phyloP scores from a whole-genome alignment of 1,139 yeast genomes.

The Wickerhamomyces sp. region DNA sequence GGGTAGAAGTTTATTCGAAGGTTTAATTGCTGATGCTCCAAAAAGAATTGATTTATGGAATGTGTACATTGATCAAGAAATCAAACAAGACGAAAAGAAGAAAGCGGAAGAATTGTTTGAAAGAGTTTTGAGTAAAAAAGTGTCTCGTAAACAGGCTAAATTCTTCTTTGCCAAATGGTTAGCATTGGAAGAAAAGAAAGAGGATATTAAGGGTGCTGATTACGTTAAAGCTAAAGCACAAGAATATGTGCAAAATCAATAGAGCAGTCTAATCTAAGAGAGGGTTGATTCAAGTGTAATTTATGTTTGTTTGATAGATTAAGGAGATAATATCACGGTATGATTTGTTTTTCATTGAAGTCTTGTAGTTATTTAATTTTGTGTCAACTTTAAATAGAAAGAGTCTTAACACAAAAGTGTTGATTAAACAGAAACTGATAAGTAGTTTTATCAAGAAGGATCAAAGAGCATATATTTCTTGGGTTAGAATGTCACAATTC shows the following conservation, averaged over 20 bases:
- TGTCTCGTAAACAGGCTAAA: constrained; percentile 89
- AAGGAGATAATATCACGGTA: too few relatives aligned
- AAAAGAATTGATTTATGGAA: constrained; percentile 94
- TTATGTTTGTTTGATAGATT: too few relatives aligned
- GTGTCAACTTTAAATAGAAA: too few relatives aligned
- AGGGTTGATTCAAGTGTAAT: too few relatives aligned
- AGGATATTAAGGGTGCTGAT: constrained; percentile 69
- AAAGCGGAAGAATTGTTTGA: constrained; percentile 78
- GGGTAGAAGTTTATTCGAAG: constrained; percentile 92
- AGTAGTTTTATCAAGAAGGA: too few relatives aligned
- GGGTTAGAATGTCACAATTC: too few relatives aligned
- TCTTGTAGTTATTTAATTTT: too few relatives aligned
- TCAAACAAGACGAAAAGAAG: constrained; percentile 55
- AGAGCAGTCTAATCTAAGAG: too few relatives aligned
- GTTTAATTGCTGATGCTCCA: constrained; percentile 83
- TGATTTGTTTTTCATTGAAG: too few relatives aligned
- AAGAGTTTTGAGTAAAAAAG: constrained; percentile 63
- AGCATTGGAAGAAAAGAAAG: constrained; percentile 63
- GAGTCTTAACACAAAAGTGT: too few relatives aligned
- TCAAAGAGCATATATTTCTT: too few relatives aligned
- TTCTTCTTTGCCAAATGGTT: constrained; percentile 95
- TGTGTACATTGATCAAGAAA: constrained; percentile 90
- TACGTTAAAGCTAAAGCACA: constrained; percentile 90
- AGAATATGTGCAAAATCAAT: constrained; percentile 49
- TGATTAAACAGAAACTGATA: too few relatives aligned